Evolutionary conservation across 305 asterid genomes (phyloP), one percentile per base, ranked within the genome.

Genomic region (Lippia alba): DNA sequence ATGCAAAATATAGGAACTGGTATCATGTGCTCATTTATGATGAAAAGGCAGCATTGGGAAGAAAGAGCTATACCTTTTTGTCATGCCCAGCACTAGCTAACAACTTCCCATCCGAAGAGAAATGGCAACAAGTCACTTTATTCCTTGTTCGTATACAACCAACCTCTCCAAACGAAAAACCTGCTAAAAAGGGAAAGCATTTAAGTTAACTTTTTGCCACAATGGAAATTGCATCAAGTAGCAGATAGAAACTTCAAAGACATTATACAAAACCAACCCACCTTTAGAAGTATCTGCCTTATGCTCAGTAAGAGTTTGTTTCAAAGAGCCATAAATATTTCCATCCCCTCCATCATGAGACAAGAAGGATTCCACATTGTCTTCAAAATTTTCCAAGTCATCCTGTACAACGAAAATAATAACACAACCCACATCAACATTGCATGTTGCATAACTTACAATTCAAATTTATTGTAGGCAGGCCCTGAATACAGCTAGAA

Each of bases 81-180:
- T 85, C 98, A 74, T 95, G 98, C 68, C 99, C 98, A 49, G 96
- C 99, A 85, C 96, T 95, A 65, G 98, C 99, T 74, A 95, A 82
- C 74, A 92, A 71, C 86, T 95, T 95, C 75, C 99, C 99, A 80
- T 95, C 99, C 11, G 97, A 90, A 70, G 99, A 95, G 72, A 95
- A 95, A 86, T 95, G 97, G 84, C 99, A 95, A 79, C 96, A 85
- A 46, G 96, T 89, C 76, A 95, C 96, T 86, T 89, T 95, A 78
- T 83, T 91, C 74, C 96, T 93, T 46, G 97, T 91, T 67, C 98
- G 84, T 76, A 87, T 87, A 76, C 98, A 93, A 57, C 96, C 95
- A 82, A 93, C 88, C 79, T 91, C 98, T 60, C 87, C 94, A 71
- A 93, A 92, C 73, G 98, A 89, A 82, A 92, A 90, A 72, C 98